Evolutionary conservation across 306 rosid genomes (phyloP).

Genomic region (Vigna angularis): DNA sequence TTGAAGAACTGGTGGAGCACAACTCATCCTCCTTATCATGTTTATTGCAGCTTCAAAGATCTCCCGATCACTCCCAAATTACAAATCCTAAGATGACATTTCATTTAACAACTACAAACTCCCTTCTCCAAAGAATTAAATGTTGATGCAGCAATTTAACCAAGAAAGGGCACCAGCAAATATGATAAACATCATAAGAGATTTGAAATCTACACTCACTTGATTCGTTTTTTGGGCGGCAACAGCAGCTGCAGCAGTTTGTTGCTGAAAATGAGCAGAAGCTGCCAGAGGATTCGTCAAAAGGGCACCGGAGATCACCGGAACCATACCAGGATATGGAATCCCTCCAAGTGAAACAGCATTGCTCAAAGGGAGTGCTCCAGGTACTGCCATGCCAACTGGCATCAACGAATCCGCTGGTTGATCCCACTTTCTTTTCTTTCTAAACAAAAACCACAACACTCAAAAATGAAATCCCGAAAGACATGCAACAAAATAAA

Average conservation of each 20-base stretch:
- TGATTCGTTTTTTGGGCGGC: conserved; percentile 59
- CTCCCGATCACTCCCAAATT: conserved; percentile 2
- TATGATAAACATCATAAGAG: conserved; percentile 16
- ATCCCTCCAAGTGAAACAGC: conserved; percentile 52
- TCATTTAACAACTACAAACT: background rate
- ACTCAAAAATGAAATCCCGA: background rate
- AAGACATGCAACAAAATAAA: background rate
- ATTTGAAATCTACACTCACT: conserved; percentile 62
- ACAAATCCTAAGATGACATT: conserved; percentile 26
- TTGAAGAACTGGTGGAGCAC: too few relatives aligned
- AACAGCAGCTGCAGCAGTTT: conserved; percentile 39
- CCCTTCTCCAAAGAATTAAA: background rate
- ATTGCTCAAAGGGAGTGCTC: conserved; percentile 59
- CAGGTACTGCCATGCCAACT: conserved; percentile 59
- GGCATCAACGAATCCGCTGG: conserved; percentile 81
- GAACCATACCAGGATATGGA: conserved; percentile 45
- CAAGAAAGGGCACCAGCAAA: conserved; percentile 18
- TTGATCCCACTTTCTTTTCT: conserved; percentile 97
- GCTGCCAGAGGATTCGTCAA: conserved; percentile 50
- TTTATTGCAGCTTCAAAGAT: background rate
- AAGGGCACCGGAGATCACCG: conserved; percentile 43
- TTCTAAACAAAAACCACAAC: conserved; percentile 53
- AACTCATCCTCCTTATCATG: too few relatives aligned
- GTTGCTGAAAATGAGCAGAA: conserved; percentile 57
- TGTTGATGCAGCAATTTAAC: background rate